Evolutionary conservation across 352 stramenopile species (phyloP).

Genomic region (Halophytophthora batemanensis): DNA sequence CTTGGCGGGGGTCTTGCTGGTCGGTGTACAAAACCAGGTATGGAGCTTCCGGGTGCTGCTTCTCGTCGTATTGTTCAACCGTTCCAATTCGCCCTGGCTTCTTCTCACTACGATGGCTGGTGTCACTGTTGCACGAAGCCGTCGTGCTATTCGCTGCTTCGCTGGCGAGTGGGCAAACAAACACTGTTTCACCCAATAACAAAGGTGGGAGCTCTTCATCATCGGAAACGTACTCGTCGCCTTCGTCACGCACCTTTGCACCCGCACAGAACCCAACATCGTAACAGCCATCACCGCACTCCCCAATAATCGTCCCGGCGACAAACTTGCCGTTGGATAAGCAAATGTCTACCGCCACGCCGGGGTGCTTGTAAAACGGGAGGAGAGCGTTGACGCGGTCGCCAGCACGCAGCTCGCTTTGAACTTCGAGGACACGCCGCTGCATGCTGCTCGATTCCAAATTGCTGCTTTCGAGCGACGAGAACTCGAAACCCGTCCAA

Average conservation of each 20-base stretch:
- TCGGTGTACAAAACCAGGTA: conserved; percentile 38
- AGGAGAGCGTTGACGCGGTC: conserved; percentile 35
- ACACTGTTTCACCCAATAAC: conserved; percentile 25
- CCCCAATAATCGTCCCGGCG: conserved; percentile 37
- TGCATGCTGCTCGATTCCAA: background rate
- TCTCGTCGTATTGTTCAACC: conserved; percentile 26
- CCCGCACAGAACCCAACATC: conserved; percentile 42
- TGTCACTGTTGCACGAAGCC: background rate
- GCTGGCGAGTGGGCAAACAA: conserved; percentile 30
- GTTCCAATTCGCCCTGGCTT: conserved; percentile 29
- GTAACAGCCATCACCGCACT: conserved; percentile 38
- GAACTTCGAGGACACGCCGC: background rate
- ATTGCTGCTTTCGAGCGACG: conserved; percentile 2
- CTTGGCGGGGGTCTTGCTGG: conserved; percentile 17
- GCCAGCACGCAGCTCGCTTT: conserved; percentile 21
- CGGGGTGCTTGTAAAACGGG: conserved; percentile 35
- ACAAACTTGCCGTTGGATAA: conserved; percentile 32
- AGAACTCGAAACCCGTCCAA: conserved; percentile 62
- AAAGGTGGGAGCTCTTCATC: conserved; percentile 39
- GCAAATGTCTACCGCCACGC: conserved; percentile 43
- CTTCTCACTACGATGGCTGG: background rate
- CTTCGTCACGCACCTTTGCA: conserved; percentile 34
- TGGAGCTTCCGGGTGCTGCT: conserved; percentile 14
- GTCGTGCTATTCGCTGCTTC: background rate
- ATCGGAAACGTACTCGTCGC: conserved; percentile 35